Conservation (phyloP, 1,139 yeast genomes). For the Meyerozyma sp. region DNA sequence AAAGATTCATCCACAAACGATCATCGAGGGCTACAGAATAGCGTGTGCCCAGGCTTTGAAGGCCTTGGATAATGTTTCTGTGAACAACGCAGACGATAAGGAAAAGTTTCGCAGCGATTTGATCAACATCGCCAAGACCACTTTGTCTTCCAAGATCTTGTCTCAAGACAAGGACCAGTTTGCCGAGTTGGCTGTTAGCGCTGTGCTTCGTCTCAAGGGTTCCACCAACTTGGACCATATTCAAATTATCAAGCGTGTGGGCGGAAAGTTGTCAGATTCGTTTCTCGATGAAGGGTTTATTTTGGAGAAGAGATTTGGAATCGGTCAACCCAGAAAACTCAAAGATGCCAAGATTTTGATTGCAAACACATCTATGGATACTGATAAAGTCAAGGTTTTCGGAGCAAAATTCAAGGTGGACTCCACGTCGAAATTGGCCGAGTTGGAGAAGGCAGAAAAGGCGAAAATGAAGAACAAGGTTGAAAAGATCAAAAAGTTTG, state of each 20-base stretch:
- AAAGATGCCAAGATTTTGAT: slow-evolving; percentile 82
- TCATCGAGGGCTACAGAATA: slow-evolving; percentile 90
- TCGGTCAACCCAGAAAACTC: slow-evolving; percentile 83
- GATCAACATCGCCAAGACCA: slow-evolving; percentile 84
- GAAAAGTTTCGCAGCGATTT: slow-evolving; percentile 73
- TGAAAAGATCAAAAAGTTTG: slow-evolving; percentile 76
- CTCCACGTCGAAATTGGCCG: slow-evolving; percentile 91
- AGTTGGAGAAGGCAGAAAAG: slow-evolving; percentile 91
- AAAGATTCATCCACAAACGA: slow-evolving; percentile 96
- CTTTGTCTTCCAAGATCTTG: slow-evolving; percentile 86
- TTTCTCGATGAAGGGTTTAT: slow-evolving; percentile 95
- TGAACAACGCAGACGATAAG: slow-evolving; percentile 61
- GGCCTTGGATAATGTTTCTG: slow-evolving; percentile 75
- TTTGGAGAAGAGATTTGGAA: slow-evolving; percentile 87
- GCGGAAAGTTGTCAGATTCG: slow-evolving; percentile 89
- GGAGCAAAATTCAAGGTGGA: slow-evolving; percentile 98
- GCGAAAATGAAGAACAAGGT: slow-evolving; percentile 89
- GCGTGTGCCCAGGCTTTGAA: slow-evolving; percentile 78
- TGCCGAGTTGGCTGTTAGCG: slow-evolving; percentile 88
- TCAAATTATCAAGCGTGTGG: slow-evolving; percentile 88
- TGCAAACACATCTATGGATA: slow-evolving; percentile 95
- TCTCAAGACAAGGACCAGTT: slow-evolving; percentile 93
- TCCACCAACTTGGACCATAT: slow-evolving; percentile 93
- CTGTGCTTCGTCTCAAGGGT: slow-evolving; percentile 85
- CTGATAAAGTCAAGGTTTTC: slow-evolving; percentile 93